Conservation (phyloP, 371 early-diverging fungal genomes). For the Circinella umbellata region DNA sequence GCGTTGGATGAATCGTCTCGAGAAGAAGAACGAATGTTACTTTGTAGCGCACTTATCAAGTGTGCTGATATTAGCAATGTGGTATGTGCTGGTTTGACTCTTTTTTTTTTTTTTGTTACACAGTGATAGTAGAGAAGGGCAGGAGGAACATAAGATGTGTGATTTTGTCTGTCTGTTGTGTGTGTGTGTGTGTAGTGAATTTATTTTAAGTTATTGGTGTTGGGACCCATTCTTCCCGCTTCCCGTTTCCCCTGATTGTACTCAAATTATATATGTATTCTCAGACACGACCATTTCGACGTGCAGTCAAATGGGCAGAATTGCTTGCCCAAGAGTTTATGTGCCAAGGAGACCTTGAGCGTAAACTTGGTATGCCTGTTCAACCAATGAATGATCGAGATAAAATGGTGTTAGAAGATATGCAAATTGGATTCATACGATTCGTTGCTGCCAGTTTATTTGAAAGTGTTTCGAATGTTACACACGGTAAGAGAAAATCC, state of each 20-base stretch:
- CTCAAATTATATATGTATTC: background rate
- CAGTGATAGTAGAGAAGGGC: background rate
- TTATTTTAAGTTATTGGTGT: no score
- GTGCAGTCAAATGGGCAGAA: conserved; percentile 58
- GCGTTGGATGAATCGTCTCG: conserved; percentile 15
- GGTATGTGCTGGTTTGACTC: conserved; percentile 30
- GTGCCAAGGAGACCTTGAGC: conserved; percentile 66
- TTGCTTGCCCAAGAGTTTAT: conserved; percentile 61
- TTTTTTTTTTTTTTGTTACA: background rate
- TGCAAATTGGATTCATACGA: conserved; percentile 71
- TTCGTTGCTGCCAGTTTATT: conserved; percentile 71
- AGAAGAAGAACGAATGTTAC: conserved; percentile 54
- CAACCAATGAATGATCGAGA: conserved; percentile 58
- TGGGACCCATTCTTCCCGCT: background rate
- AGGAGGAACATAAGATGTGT: background rate
- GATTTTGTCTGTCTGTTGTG: background rate
- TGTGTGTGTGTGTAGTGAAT: background rate
- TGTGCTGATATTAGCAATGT: conserved; percentile 83
- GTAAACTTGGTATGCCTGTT: conserved; percentile 57
- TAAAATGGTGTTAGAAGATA: conserved; percentile 52
- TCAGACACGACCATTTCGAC: conserved; percentile 57
- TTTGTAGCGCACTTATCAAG: conserved; percentile 76
- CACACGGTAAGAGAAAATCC: conserved; percentile 25
- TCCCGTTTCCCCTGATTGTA: background rate
- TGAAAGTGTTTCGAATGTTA: conserved; percentile 40